phyloP scores from a whole-genome alignment of 805 yeast genomes.

The Saturnispora sekii region DNA sequence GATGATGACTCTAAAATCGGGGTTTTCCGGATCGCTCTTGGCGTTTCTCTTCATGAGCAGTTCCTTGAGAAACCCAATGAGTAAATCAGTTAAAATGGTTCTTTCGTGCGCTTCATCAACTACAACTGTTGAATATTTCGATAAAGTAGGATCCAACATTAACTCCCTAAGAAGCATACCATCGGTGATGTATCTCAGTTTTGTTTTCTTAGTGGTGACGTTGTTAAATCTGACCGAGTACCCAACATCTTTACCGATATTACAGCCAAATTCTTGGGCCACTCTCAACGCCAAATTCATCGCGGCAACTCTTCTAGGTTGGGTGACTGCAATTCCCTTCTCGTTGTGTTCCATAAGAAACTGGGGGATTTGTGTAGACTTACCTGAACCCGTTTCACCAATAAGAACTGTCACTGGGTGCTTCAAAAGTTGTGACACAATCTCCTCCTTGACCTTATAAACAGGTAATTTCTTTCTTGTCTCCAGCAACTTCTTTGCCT shows the following conservation, averaged over 20 bases:
- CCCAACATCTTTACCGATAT: constrained; percentile 76
- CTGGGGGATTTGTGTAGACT: constrained; percentile 95
- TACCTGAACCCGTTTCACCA: constrained; percentile 98
- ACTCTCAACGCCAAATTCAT: constrained; percentile 89
- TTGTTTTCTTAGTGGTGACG: constrained; percentile 45
- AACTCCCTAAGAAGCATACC: constrained; percentile 94
- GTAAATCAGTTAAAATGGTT: constrained; percentile 80
- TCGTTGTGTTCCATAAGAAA: constrained; percentile 50
- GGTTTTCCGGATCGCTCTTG: constrained; percentile 20
- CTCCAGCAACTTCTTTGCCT: constrained; percentile 35
- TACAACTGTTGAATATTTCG: constrained; percentile 63
- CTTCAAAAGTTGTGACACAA: constrained; percentile 42
- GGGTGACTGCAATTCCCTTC: constrained; percentile 75
- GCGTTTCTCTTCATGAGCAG: constrained; percentile 40
- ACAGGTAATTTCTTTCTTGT: constrained; percentile 63
- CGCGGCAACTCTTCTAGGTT: constrained; percentile 97
- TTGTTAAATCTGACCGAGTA: constrained; percentile 90
- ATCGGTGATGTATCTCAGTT: constrained; percentile 81
- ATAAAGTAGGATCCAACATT: constrained; percentile 59
- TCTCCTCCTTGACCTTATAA: constrained; percentile 55
- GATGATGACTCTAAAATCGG: constrained; percentile 57
- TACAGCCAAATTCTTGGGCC: constrained; percentile 74
- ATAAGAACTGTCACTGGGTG: constrained; percentile 71
- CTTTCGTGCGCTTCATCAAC: constrained; percentile 98
- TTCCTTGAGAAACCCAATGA: constrained; percentile 79